Base-by-base conservation (phyloP, 345 rosid genomes). In the Erodium maritimum region DNA sequence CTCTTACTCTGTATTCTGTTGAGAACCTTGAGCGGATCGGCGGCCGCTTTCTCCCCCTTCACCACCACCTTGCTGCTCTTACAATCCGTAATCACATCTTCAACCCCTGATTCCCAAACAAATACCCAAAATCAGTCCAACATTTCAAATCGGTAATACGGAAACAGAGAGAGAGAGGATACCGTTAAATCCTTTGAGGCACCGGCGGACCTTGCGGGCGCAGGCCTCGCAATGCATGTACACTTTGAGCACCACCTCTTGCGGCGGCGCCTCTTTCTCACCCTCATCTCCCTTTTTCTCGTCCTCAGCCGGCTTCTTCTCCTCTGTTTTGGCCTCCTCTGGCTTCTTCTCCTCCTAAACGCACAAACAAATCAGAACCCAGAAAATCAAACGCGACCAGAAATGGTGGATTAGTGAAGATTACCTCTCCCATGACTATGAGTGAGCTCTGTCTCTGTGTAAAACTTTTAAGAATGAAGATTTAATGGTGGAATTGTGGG, bases 221-320 rank as follows among this genome's bases (percentile, higher is more conserved):
- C 98, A 91, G 23, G 95, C 98, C 76, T 91, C 96, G 61, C 98
- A 91, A 78, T 91, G 98, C 96, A 91, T 91, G 86, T 73, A 86
- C 12, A 86, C 94, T 65, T 70, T 81, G 25, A 91, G 77, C 5
- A 91, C 68, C 18, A 91, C 83, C 65, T 91, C 98, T 53, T 72
- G 87, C 0, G 91, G 79, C 10, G 87, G 84, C 10, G 91, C 55
- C 0, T 16, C 63, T n/a, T 62, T 34, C 24, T 55, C 7, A 20
- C 72, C 77, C 16, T 71, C 82, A 0, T 56, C 75, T 12, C 60
- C 79, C 48, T 76, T 73, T 54, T 71, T 64, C 19, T 65, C 72
- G 51, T 56, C 68, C 50, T 56, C 73, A 37, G 67, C 78, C 8
- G 24, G 66, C 8, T 50, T 51, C 10, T n/a, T 53, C 21, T 29